Evolutionary conservation across 129 eudicot genomes (phyloP), one percentile per base, ranked within the genome.

Genomic region (Lonicera japonica): DNA sequence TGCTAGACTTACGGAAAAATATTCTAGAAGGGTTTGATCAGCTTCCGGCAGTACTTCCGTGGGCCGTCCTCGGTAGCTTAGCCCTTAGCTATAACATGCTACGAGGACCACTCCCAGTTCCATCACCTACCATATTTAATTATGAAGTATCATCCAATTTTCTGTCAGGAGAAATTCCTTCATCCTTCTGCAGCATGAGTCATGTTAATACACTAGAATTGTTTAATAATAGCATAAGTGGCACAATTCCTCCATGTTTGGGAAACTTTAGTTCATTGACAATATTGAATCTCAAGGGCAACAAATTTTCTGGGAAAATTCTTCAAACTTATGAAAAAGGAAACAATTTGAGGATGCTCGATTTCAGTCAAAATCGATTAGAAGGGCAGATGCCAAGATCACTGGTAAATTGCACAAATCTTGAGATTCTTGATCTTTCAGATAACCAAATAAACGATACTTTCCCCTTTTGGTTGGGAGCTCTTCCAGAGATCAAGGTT

Each of bases 381-480:
- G 54, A 52, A n/a, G 72, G 77, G 7, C 22, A 47, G 36, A 15
- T 72, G 5, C 71, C 77, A 34, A 39, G 48, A 45, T 72, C 77
- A 2, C 36, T 72, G 54, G 54, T n/a, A 53, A 73, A 59, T 43
- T 72, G 71, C 22, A 58, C 25, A 65, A 48, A 7, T 51, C 61
- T 72, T 12, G 25, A 65, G 56, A 38, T 58, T 21, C n/a, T 72
- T 11, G 52, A 64, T 19, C 13, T 72, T 0, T 52, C 66, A 6
- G 16, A 50, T 10, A 73, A 73, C 41, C 18, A 13, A 5, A 58
- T 65, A 0, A 34, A 59, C 4, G 57, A 60, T 11, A 65, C 47
- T 36, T 73, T 65, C 58, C 78, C 78, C 21, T 34, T 14, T 3
- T 65, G 68, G 78, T 18, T 73, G 21, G 67, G 67, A 41, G 23